Conservation (phyloP, 2,329 filamentous ascomycete genomes). For the Ophiostoma himal-ulmi region DNA sequence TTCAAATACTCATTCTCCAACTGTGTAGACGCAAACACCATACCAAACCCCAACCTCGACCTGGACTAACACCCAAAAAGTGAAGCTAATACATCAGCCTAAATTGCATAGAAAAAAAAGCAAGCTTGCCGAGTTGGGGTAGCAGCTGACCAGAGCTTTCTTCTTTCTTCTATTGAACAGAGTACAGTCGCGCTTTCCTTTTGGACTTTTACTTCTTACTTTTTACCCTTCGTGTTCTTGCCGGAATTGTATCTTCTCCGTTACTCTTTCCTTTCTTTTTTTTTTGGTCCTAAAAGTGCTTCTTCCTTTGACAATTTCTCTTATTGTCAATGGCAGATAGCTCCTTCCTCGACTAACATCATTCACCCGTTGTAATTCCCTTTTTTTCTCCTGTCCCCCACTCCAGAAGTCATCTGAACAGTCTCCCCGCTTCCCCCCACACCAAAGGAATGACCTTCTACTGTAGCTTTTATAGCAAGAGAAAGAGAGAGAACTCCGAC, state of each 20-base stretch:
- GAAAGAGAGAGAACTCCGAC: not conserved
- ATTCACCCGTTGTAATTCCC: not conserved
- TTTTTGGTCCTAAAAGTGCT: not conserved
- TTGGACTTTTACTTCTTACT: not conserved
- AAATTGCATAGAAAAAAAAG: not conserved
- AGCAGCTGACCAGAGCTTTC: not conserved
- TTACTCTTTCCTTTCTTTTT: not conserved
- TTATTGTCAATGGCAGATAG: not conserved
- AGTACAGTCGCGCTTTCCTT: not conserved
- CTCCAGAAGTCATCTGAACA: not conserved
- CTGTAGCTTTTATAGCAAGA: not conserved
- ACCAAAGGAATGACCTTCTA: not conserved
- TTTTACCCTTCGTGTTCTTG: not conserved
- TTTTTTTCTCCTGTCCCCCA: not conserved
- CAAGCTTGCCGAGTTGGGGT: conserved; percentile 10
- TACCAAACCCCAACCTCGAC: not conserved
- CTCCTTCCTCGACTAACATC: not conserved
- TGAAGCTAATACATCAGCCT: conserved; percentile 11
- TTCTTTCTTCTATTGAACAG: not conserved
- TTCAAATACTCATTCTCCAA: not conserved
- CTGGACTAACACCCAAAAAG: not conserved
- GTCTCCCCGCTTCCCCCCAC: conserved; percentile 2
- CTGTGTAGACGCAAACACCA: not conserved
- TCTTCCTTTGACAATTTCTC: not conserved
- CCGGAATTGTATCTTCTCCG: not conserved